Conservation (phyloP, 805 yeast genomes). For the Saturnispora bothae region DNA sequence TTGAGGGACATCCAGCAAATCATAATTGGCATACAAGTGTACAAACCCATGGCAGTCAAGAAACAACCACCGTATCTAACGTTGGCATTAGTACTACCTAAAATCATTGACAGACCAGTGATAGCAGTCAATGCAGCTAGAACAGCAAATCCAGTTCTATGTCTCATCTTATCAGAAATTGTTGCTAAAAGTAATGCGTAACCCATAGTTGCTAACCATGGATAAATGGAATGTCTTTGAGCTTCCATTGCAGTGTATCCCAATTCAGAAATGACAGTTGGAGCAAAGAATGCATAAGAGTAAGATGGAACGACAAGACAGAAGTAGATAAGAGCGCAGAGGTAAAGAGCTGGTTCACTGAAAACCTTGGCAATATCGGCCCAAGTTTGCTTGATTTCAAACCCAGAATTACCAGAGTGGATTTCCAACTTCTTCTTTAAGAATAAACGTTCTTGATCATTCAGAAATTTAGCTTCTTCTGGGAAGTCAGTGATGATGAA, state of each 20-base stretch:
- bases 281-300: constrained; percentile 66
- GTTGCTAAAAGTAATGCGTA: constrained; percentile 49
- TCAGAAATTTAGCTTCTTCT: constrained; percentile 50
- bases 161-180: constrained; percentile 43
- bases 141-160: constrained; percentile 36
- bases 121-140: constrained; percentile 30
- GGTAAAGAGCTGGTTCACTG: constrained; percentile 49
- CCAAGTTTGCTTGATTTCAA: constrained; percentile 35
- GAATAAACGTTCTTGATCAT: constrained; percentile 39
- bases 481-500: constrained; percentile 63
- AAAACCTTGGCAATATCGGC: constrained; percentile 38
- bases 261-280: constrained; percentile 49
- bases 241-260: constrained; percentile 64
- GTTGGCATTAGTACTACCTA: constrained; percentile 30
- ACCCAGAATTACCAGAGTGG: constrained; percentile 41
- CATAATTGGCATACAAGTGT: constrained; percentile 55
- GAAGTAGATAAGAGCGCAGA: constrained; percentile 53
- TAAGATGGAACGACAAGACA: constrained; percentile 59
- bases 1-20: constrained; percentile 62
- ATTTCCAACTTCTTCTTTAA: constrained; percentile 48
- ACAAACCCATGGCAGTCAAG: constrained; percentile 48
- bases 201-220: constrained; percentile 73
- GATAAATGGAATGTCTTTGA: constrained; percentile 73
- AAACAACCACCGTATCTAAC: constrained; percentile 59
- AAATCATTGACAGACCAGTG: constrained; percentile 46